phyloP scores from a whole-genome alignment of 805 yeast genomes.

The Lachancea nothofagi region DNA sequence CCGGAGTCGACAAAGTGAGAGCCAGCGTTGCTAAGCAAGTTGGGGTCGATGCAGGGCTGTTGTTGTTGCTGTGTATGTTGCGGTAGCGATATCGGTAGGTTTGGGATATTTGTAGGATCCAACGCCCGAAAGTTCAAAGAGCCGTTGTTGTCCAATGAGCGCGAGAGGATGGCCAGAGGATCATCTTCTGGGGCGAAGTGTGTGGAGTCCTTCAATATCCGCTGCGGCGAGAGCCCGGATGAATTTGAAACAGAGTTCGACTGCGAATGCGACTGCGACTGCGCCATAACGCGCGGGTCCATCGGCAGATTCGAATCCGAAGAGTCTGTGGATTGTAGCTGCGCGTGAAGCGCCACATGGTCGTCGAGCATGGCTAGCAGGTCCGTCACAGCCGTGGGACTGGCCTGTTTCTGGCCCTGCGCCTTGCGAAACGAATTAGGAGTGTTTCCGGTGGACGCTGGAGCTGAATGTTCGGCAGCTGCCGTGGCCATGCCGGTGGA shows the following conservation, averaged over 20 bases:
- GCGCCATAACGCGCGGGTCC: constrained; percentile 2
- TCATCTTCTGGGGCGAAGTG: constrained; percentile 7
- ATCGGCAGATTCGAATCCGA: neutral
- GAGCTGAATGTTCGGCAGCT: neutral
- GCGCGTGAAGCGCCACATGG: constrained; percentile 9
- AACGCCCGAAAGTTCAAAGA: neutral
- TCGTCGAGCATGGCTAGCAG: constrained; percentile 25
- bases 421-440: constrained; percentile 1
- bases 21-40: constrained; percentile 15
- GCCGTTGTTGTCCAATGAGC: constrained; percentile 4
- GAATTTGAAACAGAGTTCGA: constrained; percentile 6
- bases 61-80: neutral
- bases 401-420: constrained; percentile 5
- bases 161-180: constrained; percentile 11
- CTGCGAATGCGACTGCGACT: constrained; percentile 2
- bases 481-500: neutral
- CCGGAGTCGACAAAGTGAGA: constrained; percentile 15
- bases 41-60: constrained; percentile 19
- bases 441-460: neutral
- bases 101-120: neutral
- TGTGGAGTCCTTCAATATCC: constrained; percentile 5
- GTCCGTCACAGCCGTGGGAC: constrained; percentile 27
- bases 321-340: neutral
- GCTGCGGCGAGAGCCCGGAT: constrained; percentile 8
- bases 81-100: constrained; percentile 2